Evolutionary conservation across 2,329 filamentous ascomycete genomes (phyloP), one percentile per base, ranked within the genome.

Genomic region (Xylaria sp.): DNA sequence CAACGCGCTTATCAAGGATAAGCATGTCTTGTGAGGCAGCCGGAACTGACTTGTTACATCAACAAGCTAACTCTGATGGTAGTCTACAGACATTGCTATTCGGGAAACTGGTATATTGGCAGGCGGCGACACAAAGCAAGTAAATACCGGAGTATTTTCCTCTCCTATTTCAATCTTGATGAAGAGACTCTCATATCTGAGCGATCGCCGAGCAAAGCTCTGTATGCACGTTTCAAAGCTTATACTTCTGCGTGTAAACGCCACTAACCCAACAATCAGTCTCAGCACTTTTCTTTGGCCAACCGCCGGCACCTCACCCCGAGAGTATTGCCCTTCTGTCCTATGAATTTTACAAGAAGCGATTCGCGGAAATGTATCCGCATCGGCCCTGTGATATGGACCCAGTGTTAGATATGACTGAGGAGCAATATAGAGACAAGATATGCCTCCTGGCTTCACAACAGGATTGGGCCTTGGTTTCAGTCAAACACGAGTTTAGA

Each of bases 51-150:
- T 32, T 6, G 6, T 32, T 13, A 7, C 30, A 18, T 52, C 48
- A 6, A 13, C 12, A 52, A 46, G 63, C 63, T 68, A 34, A 68
- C 36, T 53, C 7, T 36, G 4, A n/a, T 53, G 10, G 10, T 28
- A 70, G 68, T 32, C 2, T 70, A 20, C 41, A 68, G 23, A 70
- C 68, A 39, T 2, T 68, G 7, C 58, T 70, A 9, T 70, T 34
- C 12, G 68, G 68, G 10, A 45, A 36, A 46, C 4, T 68, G 12
- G 2, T 4, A 18, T 39, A 36, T 4, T 70, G 68, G 68, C 8
- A 15, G 2, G 13, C 34, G 7, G 36, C 20, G 6, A 28, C 23
- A 23, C 1, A n/a, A 2, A 0, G 68, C 68, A 53, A 53, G 68
- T 60, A 23, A 10, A 34, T 20, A 28, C 20, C 12, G n/a, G 55